Evolutionary conservation across 495 filamentous ascomycete genomes (phyloP).

Genomic region (Lindgomyces ingoldianus): DNA sequence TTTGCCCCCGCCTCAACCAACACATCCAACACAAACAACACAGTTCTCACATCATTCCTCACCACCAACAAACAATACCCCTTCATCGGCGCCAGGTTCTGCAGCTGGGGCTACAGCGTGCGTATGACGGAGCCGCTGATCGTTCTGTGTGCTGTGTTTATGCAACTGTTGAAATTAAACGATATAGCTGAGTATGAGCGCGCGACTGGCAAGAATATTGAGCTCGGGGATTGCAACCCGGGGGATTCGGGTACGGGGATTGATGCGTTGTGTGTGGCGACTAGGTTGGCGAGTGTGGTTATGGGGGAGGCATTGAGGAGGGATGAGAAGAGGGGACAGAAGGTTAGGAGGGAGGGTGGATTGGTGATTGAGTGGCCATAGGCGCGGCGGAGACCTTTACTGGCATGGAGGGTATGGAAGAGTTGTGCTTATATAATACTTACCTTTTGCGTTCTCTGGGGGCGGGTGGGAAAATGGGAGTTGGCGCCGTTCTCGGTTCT

Average conservation of each 20-base stretch:
- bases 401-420: not conserved
- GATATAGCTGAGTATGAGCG: constrained; percentile 34
- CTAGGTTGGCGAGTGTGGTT: constrained; percentile 31
- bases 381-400: not conserved
- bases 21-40: constrained; percentile 28
- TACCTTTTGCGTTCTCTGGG: no score
- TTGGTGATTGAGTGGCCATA: constrained; percentile 27
- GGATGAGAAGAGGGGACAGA: constrained; percentile 35
- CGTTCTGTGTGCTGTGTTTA: constrained; percentile 33
- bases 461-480: no score
- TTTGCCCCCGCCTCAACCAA: constrained; percentile 21
- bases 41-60: constrained; percentile 25
- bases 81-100: constrained; percentile 29
- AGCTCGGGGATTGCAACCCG: constrained; percentile 19
- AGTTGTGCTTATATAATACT: not conserved
- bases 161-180: constrained; percentile 31
- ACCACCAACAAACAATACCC: not conserved
- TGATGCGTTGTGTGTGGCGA: constrained; percentile 24
- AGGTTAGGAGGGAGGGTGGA: constrained; percentile 11
- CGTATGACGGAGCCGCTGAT: constrained; percentile 25
- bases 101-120: constrained; percentile 35
- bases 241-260: constrained; percentile 22
- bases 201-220: constrained; percentile 17
- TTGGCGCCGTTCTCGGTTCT: no score
- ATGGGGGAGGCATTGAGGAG: constrained; percentile 34